Evolutionary conservation across 352 stramenopile genomes (phyloP).

Genomic region (Phytophthora ramorum): DNA sequence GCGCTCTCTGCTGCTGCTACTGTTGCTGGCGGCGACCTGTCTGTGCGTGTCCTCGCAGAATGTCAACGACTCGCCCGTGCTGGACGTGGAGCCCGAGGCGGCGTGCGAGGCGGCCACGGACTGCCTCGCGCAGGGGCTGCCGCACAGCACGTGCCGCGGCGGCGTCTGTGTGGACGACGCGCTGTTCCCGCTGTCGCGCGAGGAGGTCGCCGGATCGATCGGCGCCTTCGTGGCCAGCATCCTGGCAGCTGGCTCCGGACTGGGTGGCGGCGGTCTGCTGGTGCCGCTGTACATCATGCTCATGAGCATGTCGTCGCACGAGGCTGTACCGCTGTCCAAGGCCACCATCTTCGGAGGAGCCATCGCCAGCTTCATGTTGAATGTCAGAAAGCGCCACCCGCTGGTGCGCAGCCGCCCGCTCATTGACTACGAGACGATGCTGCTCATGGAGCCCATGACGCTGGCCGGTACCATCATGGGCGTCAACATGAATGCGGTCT

Average conservation of each 20-base stretch:
- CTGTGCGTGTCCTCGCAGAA: constrained; percentile 25
- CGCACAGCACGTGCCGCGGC: constrained; percentile 50
- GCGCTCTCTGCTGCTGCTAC: constrained; percentile 16
- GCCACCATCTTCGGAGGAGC: constrained; percentile 84
- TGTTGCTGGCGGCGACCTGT: background rate
- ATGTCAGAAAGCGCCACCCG: constrained; percentile 68
- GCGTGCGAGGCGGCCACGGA: constrained; percentile 56
- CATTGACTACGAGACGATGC: constrained; percentile 87
- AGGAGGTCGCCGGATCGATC: constrained; percentile 69
- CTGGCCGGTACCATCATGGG: constrained; percentile 87
- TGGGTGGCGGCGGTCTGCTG: constrained; percentile 79
- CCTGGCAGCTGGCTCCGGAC: constrained; percentile 67
- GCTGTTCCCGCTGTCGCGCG: constrained; percentile 65
- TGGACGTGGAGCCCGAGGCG: constrained; percentile 35
- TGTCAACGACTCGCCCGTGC: constrained; percentile 42
- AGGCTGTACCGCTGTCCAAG: constrained; percentile 86
- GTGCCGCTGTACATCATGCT: constrained; percentile 84
- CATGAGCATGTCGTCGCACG: constrained; percentile 76
- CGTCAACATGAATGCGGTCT: constrained; percentile 86
- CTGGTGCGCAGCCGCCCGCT: constrained; percentile 64
- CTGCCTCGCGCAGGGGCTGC: constrained; percentile 50
- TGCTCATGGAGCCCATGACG: constrained; percentile 90
- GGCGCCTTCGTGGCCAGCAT: constrained; percentile 70
- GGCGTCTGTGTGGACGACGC: constrained; percentile 57
- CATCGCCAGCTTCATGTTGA: constrained; percentile 82